Base-by-base conservation (phyloP, 805 yeast genomes). In the Crinitomyces ghanaensis region DNA sequence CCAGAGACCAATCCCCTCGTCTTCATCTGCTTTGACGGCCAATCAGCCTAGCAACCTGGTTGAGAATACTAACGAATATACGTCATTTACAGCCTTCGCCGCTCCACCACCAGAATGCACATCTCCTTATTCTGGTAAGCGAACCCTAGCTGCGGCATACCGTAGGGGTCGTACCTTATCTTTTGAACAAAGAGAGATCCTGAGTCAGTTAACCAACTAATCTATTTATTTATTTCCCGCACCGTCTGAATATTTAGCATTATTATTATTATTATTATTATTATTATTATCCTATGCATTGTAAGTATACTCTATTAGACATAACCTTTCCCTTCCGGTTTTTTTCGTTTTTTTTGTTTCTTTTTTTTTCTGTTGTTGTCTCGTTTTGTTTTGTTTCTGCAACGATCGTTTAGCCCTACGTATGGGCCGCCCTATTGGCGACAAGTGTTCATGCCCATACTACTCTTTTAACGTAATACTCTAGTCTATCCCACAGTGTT, bases 141-240 rank as follows among this genome's bases (percentile, higher is more conserved):
- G 19, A 15, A 18, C 12, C 13, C 19, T 23, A 12, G n/a, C n/a
- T n/a, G 19, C 19, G 12, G 35, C 38, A 19, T 35, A 47, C 16
- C 43, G 43, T 19, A 30, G 52, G 24, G 55, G 51, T 31, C 48
- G 70, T 35, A 56, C 57, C 1, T 51, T 70, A 21, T 69, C 77
- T 0, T 67, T 54, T 41, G 80, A 73, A 48, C 77, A 74, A 45
- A 53, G 54, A 26, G 69, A 68, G 45, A 49, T 74, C 11, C 50
- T 71, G 31, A 57, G 57, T 25, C 73, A 67, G 46, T 49, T 72
- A 30, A 61, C n/a, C n/a, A n/a, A n/a, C n/a, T n/a, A n/a, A n/a
- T n/a, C n/a, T n/a, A n/a, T n/a, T n/a, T n/a, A n/a, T n/a, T n/a
- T n/a, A n/a, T n/a, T n/a, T n/a, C n/a, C n/a, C n/a, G n/a, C n/a